These are phyloP conservation scores for Capsicum chinense DNA, from an alignment of 257 asterid species.

Conservation along the genomic window DNA sequence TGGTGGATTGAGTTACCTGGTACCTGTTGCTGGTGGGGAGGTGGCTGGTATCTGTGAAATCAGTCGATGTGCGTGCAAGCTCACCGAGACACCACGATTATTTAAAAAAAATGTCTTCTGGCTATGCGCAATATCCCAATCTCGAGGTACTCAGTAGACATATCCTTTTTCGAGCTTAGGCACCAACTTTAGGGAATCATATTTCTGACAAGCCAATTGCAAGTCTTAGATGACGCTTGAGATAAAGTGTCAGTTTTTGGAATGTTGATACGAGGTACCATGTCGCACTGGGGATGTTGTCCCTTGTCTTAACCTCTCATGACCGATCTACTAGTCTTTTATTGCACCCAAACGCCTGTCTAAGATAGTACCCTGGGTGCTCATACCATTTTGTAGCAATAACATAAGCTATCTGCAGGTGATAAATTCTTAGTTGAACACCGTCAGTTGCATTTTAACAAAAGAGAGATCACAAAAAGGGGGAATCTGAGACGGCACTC, in stretches of 20 bases:
- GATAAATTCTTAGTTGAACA: neutral
- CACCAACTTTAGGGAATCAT: neutral
- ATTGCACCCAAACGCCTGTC: neutral
- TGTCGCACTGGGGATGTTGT: neutral
- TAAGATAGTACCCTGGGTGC: neutral
- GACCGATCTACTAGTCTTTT: neutral
- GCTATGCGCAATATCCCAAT: neutral
- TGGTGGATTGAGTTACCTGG: no score
- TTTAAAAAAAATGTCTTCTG: neutral
- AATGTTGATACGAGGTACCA: neutral
- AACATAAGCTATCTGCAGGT: neutral
- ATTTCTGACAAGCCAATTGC: slow-evolving; percentile 4
- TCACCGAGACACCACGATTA: no score
- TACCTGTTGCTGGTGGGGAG: no score
- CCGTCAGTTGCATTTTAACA: neutral
- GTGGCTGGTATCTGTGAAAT: no score
- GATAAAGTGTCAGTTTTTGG: neutral
- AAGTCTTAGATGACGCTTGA: neutral
- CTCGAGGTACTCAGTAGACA: neutral
- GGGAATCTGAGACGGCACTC: neutral
- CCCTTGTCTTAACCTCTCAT: neutral
- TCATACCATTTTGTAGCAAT: neutral
- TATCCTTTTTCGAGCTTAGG: neutral
- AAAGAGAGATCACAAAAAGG: neutral
- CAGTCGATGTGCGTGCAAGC: no score